Evolutionary conservation across 768 basidiomycete species (phyloP).

Genomic region (Phanerodontia chrysosporium): DNA sequence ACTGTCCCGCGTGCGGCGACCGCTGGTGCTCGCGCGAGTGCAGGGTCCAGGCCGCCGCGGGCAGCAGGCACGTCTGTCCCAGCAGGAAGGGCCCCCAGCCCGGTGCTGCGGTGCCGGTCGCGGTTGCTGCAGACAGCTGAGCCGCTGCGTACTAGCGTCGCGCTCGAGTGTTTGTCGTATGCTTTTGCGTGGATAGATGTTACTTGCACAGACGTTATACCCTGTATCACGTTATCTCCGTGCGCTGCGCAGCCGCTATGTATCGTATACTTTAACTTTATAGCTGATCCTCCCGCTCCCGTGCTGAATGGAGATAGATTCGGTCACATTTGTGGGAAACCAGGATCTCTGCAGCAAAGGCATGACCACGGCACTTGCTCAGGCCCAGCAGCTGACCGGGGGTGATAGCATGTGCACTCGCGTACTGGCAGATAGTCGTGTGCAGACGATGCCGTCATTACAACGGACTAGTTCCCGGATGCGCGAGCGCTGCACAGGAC

Average conservation of each 20-base stretch:
- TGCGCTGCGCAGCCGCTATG: background rate
- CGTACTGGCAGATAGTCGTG: no score
- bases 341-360: background rate
- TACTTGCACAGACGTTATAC: no score
- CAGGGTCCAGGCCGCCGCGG: background rate
- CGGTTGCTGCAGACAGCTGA: background rate
- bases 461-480: no score
- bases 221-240: background rate
- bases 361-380: background rate
- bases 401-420: background rate
- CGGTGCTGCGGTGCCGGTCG: background rate
- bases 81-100: background rate
- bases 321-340: background rate
- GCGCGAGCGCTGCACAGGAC: no score
- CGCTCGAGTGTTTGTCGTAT: background rate
- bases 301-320: background rate
- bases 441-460: no score
- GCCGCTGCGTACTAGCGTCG: background rate
- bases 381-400: background rate
- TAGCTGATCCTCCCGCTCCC: background rate
- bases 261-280: background rate
- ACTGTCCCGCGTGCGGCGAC: slow-evolving; percentile 28
- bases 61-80: slow-evolving; percentile 8
- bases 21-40: slow-evolving; percentile 26
- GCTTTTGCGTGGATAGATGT: background rate